Evolutionary conservation across 1,139 yeast genomes (phyloP).

Genomic region (Lodderomyces elongisporus): DNA sequence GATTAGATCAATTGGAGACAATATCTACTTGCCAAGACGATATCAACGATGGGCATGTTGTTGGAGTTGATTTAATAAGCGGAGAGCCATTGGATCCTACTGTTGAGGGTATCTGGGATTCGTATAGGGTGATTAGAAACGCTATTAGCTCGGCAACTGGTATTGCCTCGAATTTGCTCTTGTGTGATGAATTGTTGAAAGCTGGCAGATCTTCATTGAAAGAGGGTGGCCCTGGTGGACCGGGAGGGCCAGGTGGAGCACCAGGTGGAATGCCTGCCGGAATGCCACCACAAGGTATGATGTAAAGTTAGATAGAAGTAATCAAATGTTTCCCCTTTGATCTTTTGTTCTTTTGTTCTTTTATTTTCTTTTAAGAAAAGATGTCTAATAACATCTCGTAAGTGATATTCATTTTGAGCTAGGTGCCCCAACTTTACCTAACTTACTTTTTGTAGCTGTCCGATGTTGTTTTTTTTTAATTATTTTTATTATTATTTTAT

Average conservation of each 20-base stretch:
- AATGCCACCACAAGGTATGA: conserved; percentile 8
- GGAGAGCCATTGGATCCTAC: conserved; percentile 98
- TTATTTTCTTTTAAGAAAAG: too few species aligned
- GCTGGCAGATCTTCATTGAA: conserved; percentile 93
- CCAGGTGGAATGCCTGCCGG: conserved; percentile 14
- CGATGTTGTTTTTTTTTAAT: too few species aligned
- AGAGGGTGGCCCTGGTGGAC: conserved; percentile 36
- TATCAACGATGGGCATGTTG: conserved; percentile 71
- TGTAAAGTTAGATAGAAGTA: conserved; percentile 1
- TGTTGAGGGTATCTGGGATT: conserved; percentile 94
- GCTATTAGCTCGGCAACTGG: conserved; percentile 92
- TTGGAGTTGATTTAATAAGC: conserved; percentile 83
- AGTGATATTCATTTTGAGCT: too few species aligned
- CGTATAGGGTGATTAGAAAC: conserved; percentile 87
- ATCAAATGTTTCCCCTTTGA: background rate
- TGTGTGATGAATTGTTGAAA: conserved; percentile 93
- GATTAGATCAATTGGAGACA: conserved; percentile 88
- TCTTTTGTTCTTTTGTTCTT: too few species aligned
- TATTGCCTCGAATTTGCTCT: conserved; percentile 83
- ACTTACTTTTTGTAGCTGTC: too few species aligned
- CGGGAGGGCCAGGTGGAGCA: conserved; percentile 16
- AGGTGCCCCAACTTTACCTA: too few species aligned
- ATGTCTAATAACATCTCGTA: too few species aligned
- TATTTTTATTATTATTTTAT: too few species aligned
- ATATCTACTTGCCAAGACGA: conserved; percentile 89